Conservation (phyloP, 345 rosid genomes). For the Geranium brycei region DNA sequence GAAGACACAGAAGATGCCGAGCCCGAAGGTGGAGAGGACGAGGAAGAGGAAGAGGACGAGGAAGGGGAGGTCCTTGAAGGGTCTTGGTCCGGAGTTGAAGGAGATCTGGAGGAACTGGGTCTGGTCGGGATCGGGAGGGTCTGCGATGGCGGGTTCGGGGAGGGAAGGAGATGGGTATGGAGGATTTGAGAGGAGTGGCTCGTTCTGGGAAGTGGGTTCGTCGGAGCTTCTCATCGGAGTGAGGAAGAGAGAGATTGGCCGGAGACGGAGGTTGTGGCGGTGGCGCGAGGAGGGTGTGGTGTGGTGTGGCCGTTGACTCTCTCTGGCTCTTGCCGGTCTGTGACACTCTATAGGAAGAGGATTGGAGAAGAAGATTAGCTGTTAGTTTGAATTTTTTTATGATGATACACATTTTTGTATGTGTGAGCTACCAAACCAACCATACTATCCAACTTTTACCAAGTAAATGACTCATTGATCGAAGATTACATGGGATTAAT, state of each 20-base stretch:
- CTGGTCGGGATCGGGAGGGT: slow-evolving; percentile 41
- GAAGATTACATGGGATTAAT: too few species aligned
- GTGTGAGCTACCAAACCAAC: too few species aligned
- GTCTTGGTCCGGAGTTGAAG: slow-evolving; percentile 55
- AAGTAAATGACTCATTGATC: too few species aligned
- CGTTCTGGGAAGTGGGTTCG: slow-evolving; percentile 30
- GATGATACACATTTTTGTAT: too few species aligned
- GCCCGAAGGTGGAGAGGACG: slow-evolving; percentile 50
- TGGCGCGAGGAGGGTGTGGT: not conserved
- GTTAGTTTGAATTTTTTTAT: too few species aligned
- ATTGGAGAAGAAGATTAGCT: too few species aligned
- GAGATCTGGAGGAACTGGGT: slow-evolving; percentile 83
- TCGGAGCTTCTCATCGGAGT: slow-evolving; percentile 49
- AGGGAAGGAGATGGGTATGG: slow-evolving; percentile 13
- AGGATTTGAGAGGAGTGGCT: slow-evolving; percentile 64
- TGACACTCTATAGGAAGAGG: too few species aligned
- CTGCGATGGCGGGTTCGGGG: slow-evolving; percentile 9
- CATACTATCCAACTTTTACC: too few species aligned
- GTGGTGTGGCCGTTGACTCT: not conserved
- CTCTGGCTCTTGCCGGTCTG: not conserved
- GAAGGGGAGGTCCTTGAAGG: slow-evolving; percentile 66
- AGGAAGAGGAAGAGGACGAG: slow-evolving; percentile 52
- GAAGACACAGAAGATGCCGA: slow-evolving; percentile 63
- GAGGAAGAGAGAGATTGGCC: not conserved
- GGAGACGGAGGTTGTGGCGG: not conserved